Conservation (phyloP, 495 filamentous ascomycete genomes). For the Astrothelium subdiscretum region DNA sequence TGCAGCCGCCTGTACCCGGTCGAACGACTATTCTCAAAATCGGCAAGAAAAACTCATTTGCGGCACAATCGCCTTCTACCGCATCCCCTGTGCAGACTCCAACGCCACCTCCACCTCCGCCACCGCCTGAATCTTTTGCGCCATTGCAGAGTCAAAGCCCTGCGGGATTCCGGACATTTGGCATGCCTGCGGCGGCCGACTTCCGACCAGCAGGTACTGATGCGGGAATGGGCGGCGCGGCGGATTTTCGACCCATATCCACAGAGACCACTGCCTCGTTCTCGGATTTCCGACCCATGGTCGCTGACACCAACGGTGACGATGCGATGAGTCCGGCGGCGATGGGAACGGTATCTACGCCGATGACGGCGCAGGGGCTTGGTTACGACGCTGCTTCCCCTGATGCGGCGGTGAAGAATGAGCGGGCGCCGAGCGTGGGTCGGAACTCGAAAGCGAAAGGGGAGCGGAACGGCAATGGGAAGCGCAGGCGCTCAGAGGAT, state of each 20-base stretch:
- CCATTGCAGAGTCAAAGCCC: neutral
- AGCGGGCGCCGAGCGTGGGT: neutral
- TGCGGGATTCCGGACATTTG: neutral
- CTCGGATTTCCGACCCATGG: constrained; percentile 7
- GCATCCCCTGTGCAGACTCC: neutral
- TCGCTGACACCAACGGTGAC: neutral
- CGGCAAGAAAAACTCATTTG: neutral
- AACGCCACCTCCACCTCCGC: neutral
- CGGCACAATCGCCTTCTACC: neutral
- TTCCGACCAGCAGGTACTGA: neutral
- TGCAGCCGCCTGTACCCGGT: constrained; percentile 1
- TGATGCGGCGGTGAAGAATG: neutral
- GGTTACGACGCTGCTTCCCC: neutral
- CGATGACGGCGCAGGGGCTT: too few relatives aligned
- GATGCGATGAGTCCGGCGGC: neutral
- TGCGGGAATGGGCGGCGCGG: neutral
- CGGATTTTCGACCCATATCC: neutral
- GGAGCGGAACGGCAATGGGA: neutral
- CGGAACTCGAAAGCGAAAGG: neutral
- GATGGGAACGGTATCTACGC: neutral
- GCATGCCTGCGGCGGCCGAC: neutral
- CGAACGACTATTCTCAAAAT: neutral
- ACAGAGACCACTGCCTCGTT: neutral
- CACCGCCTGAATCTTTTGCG: neutral
- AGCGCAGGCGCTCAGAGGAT: neutral